A percentile compares a stretch with the other conserved stretches of the same genome.
Evolutionary conservation across 1,284 basidiomycete species (phyloP).

Genomic region (Sporisorium scitamineum): DNA sequence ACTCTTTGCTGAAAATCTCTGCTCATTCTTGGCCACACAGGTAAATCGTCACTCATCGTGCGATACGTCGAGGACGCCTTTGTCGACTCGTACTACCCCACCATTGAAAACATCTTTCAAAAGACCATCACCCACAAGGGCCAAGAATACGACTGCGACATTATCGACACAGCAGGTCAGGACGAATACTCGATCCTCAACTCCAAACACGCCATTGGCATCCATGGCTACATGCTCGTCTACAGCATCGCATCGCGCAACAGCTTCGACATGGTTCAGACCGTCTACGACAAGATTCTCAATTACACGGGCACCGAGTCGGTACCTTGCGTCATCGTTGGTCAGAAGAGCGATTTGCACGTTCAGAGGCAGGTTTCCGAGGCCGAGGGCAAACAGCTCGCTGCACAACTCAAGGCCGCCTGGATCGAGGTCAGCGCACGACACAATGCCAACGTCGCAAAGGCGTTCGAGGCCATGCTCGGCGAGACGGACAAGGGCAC

Average conservation of each 20-base stretch:
- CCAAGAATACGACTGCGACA: slow-evolving; percentile 90
- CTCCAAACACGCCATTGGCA: slow-evolving; percentile 83
- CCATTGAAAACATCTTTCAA: slow-evolving; percentile 88
- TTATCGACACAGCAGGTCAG: slow-evolving; percentile 98
- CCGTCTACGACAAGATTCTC: slow-evolving; percentile 96
- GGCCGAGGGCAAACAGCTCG: slow-evolving; percentile 66
- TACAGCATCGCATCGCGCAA: slow-evolving; percentile 92
- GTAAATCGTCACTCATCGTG: slow-evolving; percentile 78
- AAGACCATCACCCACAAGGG: slow-evolving; percentile 88
- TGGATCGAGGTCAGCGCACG: slow-evolving; percentile 67
- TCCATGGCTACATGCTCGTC: slow-evolving; percentile 88
- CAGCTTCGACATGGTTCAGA: slow-evolving; percentile 95
- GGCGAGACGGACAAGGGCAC: slow-evolving; percentile 64
- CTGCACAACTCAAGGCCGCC: slow-evolving; percentile 60
- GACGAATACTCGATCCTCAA: slow-evolving; percentile 87
- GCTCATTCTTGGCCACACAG: slow-evolving; percentile 69
- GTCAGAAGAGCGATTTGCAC: slow-evolving; percentile 89
- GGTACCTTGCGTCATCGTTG: slow-evolving; percentile 95
- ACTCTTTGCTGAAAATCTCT: neutral
- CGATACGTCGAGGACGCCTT: slow-evolving; percentile 70
- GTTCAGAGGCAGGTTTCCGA: slow-evolving; percentile 74
- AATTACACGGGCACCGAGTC: slow-evolving; percentile 89
- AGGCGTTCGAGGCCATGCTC: slow-evolving; percentile 67
- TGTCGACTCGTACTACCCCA: slow-evolving; percentile 90
- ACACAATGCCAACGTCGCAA: slow-evolving; percentile 67